Percentiles rank a stretch among this genome's conserved stretches.
These are phyloP conservation scores for Zygnema circumcarinatum DNA, from an alignment of 139 green algal species.

Conservation along the genomic window DNA sequence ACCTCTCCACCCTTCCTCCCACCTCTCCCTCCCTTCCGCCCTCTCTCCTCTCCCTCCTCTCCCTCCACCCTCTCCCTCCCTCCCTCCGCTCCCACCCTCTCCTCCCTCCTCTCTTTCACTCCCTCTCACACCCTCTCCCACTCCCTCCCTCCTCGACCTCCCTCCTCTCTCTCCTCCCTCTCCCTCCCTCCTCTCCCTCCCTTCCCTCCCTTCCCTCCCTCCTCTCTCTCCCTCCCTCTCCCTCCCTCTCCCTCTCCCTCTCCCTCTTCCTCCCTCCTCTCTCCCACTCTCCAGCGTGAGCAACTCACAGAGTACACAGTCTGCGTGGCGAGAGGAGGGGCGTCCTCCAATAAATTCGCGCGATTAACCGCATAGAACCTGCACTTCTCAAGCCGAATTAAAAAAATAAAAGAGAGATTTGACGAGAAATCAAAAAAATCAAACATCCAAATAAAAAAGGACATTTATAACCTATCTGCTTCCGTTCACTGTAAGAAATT, in stretches of 20 bases:
- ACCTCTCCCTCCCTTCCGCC: background rate
- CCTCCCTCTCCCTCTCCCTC: conserved; percentile 1
- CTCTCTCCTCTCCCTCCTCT: background rate
- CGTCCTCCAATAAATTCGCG: background rate
- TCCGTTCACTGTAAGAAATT: too few species aligned
- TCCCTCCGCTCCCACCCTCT: background rate
- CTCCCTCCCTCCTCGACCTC: background rate
- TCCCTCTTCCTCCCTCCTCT: too few species aligned
- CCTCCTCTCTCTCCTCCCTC: background rate
- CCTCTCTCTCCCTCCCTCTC: conserved; percentile 2
- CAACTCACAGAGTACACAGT: background rate
- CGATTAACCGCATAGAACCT: background rate
- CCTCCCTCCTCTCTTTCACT: background rate
- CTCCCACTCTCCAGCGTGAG: too few species aligned
- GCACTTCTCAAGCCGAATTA: too few species aligned
- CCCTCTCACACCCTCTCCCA: background rate
- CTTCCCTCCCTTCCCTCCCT: background rate
- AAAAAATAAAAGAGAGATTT: too few species aligned
- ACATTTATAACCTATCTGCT: too few species aligned
- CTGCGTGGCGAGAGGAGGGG: background rate
- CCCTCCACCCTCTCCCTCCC: background rate
- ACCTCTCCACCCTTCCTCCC: background rate
- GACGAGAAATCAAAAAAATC: too few species aligned
- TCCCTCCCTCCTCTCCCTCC: background rate
- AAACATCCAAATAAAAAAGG: too few species aligned